phyloP scores from a whole-genome alignment of 2,329 filamentous ascomycete species.

The Cercospora nicotianae region DNA sequence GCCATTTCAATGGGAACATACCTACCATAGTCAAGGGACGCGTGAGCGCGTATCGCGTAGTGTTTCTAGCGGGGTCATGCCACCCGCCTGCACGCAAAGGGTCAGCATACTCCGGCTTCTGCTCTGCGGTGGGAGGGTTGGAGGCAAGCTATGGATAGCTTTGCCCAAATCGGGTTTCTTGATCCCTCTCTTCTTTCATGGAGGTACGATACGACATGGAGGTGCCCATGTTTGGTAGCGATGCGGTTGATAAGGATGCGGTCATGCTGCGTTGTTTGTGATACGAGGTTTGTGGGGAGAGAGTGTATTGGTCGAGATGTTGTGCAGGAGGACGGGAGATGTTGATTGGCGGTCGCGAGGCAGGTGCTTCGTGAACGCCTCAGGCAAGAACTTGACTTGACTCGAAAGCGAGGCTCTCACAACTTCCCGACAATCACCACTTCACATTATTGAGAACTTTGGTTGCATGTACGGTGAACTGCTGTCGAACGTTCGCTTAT shows the following conservation, averaged over 20 bases:
- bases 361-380: not conserved
- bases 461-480: not conserved
- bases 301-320: not conserved
- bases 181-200: not conserved
- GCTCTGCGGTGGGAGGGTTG: not conserved
- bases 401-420: not conserved
- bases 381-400: not conserved
- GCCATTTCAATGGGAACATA: slow-evolving; percentile 1
- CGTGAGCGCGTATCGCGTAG: slow-evolving; percentile 12
- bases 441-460: not conserved
- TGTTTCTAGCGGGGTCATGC: slow-evolving; percentile 7
- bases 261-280: not conserved
- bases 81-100: slow-evolving; percentile 5
- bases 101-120: slow-evolving; percentile 13
- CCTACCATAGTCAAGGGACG: slow-evolving; percentile 10
- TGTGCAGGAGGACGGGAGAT: not conserved
- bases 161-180: slow-evolving; percentile 13
- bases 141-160: slow-evolving; percentile 6
- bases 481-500: not conserved
- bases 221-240: not conserved
- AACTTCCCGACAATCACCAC: not conserved
- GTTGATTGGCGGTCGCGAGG: not conserved
- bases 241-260: not conserved
- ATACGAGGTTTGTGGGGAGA: not conserved
- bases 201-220: not conserved